Percentiles rank a stretch among this genome's conserved stretches.
phyloP scores from a whole-genome alignment of 2,329 filamentous ascomycete species.

The Onygena corvina region DNA sequence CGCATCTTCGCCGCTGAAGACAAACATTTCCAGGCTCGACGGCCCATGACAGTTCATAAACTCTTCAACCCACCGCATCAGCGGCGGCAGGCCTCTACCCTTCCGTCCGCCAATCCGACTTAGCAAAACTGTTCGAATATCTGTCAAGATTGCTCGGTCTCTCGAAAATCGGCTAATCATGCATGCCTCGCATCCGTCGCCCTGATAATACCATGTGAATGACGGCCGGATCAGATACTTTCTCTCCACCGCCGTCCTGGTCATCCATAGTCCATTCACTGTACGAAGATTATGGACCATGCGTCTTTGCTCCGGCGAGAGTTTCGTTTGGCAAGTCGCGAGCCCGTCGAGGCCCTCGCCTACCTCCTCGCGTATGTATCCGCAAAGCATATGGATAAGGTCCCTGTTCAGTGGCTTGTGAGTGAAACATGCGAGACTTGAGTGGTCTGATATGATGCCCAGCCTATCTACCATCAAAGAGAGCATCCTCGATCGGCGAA shows the following conservation, averaged over 20 bases:
- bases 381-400: slow-evolving; percentile 14
- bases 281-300: slow-evolving; percentile 19
- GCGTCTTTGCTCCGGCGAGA: slow-evolving; percentile 13
- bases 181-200: slow-evolving; percentile 28
- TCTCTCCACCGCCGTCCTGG: slow-evolving; percentile 9
- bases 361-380: slow-evolving; percentile 17
- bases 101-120: slow-evolving; percentile 23
- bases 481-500: slow-evolving; percentile 11
- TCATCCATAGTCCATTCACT: slow-evolving; percentile 26
- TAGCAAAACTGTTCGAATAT: slow-evolving; percentile 23
- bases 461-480: slow-evolving; percentile 7
- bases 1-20: slow-evolving; percentile 9
- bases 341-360: slow-evolving; percentile 17
- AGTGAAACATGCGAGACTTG: slow-evolving; percentile 11
- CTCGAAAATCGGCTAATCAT: slow-evolving; percentile 25
- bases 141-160: slow-evolving; percentile 20
- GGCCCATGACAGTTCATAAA: slow-evolving; percentile 17
- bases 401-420: slow-evolving; percentile 17
- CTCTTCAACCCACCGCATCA: slow-evolving; percentile 24
- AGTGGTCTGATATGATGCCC: background rate
- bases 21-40: slow-evolving; percentile 6
- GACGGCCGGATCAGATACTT: slow-evolving; percentile 6
- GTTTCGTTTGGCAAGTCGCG: slow-evolving; percentile 11
- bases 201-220: slow-evolving; percentile 21
- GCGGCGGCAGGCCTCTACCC: slow-evolving; percentile 18